Base-by-base conservation (phyloP, 768 basidiomycete species). In the Calvatia gigantea region DNA sequence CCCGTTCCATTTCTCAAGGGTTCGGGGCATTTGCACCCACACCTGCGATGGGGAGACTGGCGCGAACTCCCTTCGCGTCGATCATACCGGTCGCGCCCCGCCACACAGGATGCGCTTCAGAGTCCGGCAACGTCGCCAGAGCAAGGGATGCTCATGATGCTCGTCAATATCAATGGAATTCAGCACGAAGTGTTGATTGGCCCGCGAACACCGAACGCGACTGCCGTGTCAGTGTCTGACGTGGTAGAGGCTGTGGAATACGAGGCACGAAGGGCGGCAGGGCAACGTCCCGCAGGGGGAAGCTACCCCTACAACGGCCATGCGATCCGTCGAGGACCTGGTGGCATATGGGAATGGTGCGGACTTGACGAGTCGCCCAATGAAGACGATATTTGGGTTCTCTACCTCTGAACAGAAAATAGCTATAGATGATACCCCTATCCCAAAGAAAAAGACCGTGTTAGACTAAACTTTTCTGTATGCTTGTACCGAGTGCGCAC, bases 331-430 rank as follows among this genome's bases (percentile, higher is more conserved):
- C 44, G 45, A 28, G 45, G 38, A 28, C 15, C 21, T 55, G 54
- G 32, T 46, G 54, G 54, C 6, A 14, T 28, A 14, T 55, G 44
- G 54, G 29, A 8, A 14, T 55, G 54, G 54, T 28, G 6, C 23
- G 54, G 54, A 1, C 42, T 55, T 2, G 41, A 9, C 28, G 41
- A 42, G 33, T 8, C 51, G 0, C 21, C 9, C 5, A 15, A 43
- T 14, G 51, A 43, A 19, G 12, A 15, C 14, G 41, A 23, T 6
- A 31, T 43, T 32, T 52, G 41, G 51, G 39, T 57, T 8, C 15
- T 39, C n/a, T 27, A 51, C 17, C 29, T 57, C 23, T 50, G 31
- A 57, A 21, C n/a, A 15, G n/a, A 37, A 63, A 50, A 60, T 60
- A 11, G 64, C n/a, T n/a, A n/a, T n/a, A n/a, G n/a, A n/a, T n/a